Percentiles rank a stretch among this genome's conserved stretches.
phyloP scores from a whole-genome alignment of 352 stramenopile genomes.

The Globisporangium camurandrum region DNA sequence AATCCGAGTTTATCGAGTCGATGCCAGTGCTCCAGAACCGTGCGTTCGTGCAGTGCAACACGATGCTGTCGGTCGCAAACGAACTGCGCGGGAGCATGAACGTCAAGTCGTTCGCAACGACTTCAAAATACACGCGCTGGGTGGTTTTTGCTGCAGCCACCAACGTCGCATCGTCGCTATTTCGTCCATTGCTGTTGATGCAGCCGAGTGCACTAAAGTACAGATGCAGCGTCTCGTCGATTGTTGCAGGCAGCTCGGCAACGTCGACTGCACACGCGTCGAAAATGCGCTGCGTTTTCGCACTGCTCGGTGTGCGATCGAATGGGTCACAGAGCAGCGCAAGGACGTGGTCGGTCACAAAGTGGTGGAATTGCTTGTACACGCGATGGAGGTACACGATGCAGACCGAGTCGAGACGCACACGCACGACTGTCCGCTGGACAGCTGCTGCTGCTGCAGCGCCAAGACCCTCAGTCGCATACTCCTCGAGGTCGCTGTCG shows the following conservation, averaged over 20 bases:
- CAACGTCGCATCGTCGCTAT: slow-evolving; percentile 7
- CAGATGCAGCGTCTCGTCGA: slow-evolving; percentile 26
- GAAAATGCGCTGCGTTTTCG: slow-evolving; percentile 25
- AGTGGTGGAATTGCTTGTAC: slow-evolving; percentile 84
- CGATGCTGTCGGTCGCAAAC: slow-evolving; percentile 66
- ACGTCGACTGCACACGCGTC: slow-evolving; percentile 27
- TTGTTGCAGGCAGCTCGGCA: slow-evolving; percentile 24
- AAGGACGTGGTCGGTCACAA: slow-evolving; percentile 50
- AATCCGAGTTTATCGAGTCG: slow-evolving; percentile 53
- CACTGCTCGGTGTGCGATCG: slow-evolving; percentile 17
- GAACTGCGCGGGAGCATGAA: slow-evolving; percentile 73
- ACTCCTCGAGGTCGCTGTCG: slow-evolving; percentile 1
- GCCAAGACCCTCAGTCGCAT: slow-evolving; percentile 4
- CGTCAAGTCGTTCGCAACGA: slow-evolving; percentile 77
- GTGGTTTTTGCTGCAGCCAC: not conserved
- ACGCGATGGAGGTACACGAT: slow-evolving; percentile 80
- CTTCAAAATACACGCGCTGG: slow-evolving; percentile 35
- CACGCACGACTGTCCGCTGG: slow-evolving; percentile 21
- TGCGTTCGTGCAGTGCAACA: slow-evolving; percentile 68
- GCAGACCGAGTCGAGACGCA: slow-evolving; percentile 74
- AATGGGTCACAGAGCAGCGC: slow-evolving; percentile 20
- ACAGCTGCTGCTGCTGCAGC: slow-evolving; percentile 5
- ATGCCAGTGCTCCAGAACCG: slow-evolving; percentile 65
- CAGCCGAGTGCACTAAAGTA: slow-evolving; percentile 25
- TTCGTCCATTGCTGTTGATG: too few relatives aligned